Conservation (phyloP, 2,329 filamentous ascomycete genomes). For the Aspergillus ochraceoroseus region DNA sequence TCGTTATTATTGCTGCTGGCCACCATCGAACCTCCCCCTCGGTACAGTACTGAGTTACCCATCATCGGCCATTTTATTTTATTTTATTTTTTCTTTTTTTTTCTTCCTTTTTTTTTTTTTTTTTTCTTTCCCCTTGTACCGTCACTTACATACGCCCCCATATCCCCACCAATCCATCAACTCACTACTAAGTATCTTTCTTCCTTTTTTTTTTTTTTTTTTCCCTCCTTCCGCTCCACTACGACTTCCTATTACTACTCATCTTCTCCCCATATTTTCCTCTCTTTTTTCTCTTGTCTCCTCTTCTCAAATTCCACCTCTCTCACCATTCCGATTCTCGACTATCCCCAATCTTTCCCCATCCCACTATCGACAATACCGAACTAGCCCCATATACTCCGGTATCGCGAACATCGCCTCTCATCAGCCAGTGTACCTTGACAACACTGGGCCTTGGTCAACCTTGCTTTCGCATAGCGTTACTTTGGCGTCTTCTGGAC, state of each 20-base stretch:
- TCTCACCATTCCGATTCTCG: conserved; percentile 17
- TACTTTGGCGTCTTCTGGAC: conserved; percentile 5
- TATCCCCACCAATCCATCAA: conserved; percentile 23
- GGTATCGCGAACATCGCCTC: conserved; percentile 7
- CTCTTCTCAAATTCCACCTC: conserved; percentile 24
- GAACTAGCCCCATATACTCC: conserved; percentile 18
- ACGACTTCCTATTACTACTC: conserved; percentile 18
- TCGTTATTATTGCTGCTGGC: conserved; percentile 14
- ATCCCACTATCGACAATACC: conserved; percentile 20
- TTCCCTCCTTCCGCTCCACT: conserved; percentile 23
- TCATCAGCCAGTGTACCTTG: conserved; percentile 4
- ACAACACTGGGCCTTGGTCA: neutral
- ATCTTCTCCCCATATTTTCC: conserved; percentile 25
- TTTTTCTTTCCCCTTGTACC: conserved; percentile 25
- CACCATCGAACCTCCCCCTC: conserved; percentile 24
- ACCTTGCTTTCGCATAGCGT: conserved; percentile 7
- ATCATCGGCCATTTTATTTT: too few relatives aligned
- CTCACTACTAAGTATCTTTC: conserved; percentile 18
- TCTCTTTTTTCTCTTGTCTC: conserved; percentile 17
- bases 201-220: conserved; percentile 23
- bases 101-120: conserved; percentile 16
- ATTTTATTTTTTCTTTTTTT: conserved; percentile 20
- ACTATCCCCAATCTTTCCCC: conserved; percentile 13
- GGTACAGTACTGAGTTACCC: too few relatives aligned
- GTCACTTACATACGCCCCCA: conserved; percentile 22